Base-by-base conservation (phyloP, 2,329 filamentous ascomycete species). In the Exophiala aquamarina region DNA sequence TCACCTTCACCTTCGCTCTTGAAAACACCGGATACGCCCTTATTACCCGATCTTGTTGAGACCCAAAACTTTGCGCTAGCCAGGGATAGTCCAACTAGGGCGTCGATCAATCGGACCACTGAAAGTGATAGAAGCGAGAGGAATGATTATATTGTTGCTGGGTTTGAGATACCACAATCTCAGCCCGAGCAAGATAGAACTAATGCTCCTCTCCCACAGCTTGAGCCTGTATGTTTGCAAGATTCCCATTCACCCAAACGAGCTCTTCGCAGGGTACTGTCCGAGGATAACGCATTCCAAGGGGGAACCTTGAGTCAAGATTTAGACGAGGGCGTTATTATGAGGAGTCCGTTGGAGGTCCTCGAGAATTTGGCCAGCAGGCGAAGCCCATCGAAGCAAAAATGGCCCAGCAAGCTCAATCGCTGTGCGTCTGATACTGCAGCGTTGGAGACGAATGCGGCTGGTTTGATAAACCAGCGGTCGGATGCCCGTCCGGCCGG, bases 211-310 rank as follows among this genome's bases (percentile, higher is more conserved):
- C 33, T 19, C 10, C 15, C 28, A 3, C 28, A 19, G 17, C 3
- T 14, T 29, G 18, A n/a, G 7, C 4, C 26, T 4, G n/a, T 11
- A 17, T 28, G 2, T 19, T 33, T 23, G 21, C 32, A 29, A 9
- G 26, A 13, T 17, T 13, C 21, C 10, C 20, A 14, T 17, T 32
- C 39, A 13, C 18, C 9, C 15, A 14, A 20, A 26, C 54, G 52
- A 10, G 15, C 34, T 4, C 55, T 57, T 23, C 42, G 46, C 18
- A 44, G 55, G 26, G 46, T 52, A 17, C 40, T 50, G 28, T 58
- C 53, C 9, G 52, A 52, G 21, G 49, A 50, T 20, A 53, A 58
- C 46, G 52, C 44, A 10, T 17, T 50, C 26, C 21, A 34, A 10
- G 36, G 43, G 6, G 49, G 47, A 8, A 31, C 37, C 21, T 15